Conservation (phyloP, 192 early-diverging fungal genomes). For the Podila epigama region DNA sequence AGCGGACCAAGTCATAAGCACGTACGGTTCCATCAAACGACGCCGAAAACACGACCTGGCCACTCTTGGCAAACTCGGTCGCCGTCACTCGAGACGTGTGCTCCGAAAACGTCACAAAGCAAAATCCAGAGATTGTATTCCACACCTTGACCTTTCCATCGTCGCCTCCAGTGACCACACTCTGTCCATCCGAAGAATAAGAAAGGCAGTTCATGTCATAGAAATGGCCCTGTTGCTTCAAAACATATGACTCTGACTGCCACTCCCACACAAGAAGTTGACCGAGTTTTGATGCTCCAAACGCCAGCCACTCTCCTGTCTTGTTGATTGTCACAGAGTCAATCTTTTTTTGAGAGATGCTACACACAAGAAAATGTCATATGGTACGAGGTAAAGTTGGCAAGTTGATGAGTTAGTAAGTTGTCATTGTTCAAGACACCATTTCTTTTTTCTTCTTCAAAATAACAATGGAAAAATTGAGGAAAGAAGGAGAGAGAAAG, state of each 20-base stretch:
- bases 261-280: conserved; percentile 99
- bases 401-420: too few relatives aligned
- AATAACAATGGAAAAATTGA: too few relatives aligned
- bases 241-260: conserved; percentile 98
- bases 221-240: conserved; percentile 99
- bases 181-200: conserved; percentile 94
- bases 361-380: conserved; percentile 18
- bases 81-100: conserved; percentile 84
- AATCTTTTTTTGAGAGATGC: conserved; percentile 95
- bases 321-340: conserved; percentile 87
- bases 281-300: conserved; percentile 90
- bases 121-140: conserved; percentile 95
- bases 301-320: conserved; percentile 97
- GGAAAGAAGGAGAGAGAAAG: too few relatives aligned
- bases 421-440: too few relatives aligned
- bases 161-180: conserved; percentile 94
- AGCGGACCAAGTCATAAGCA: conserved; percentile 97
- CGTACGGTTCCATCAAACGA: conserved; percentile 98
- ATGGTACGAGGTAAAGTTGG: too few relatives aligned
- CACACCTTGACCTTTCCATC: conserved; percentile 98
- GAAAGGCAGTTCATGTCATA: conserved; percentile 91
- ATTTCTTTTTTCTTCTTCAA: too few relatives aligned
- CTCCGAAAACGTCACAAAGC: conserved; percentile 97
- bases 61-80: conserved; percentile 91
- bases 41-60: conserved; percentile 93